Evolutionary conservation across 371 early-diverging fungal species (phyloP).

Genomic region (Syncephalastrum sp.): DNA sequence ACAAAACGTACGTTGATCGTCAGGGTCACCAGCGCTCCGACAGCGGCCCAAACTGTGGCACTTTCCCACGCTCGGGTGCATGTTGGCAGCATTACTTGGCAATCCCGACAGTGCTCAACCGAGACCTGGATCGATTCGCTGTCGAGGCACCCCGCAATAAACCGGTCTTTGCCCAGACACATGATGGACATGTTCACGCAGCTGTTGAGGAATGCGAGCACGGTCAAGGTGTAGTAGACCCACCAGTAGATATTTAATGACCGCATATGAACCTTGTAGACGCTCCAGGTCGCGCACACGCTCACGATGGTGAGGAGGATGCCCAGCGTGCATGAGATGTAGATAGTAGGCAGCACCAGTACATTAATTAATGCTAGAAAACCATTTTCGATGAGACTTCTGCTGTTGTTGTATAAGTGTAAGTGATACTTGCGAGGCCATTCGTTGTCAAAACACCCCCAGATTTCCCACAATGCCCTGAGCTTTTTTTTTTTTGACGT

Average conservation of each 20-base stretch:
- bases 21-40: constrained; percentile 16
- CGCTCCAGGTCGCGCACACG: constrained; percentile 21
- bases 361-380: constrained; percentile 15
- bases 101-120: constrained; percentile 1
- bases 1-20: constrained; percentile 21
- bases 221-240: constrained; percentile 25
- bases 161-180: constrained; percentile 21
- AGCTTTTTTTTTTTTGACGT: constrained; percentile 9
- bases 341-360: constrained; percentile 21
- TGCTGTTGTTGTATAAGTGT: background rate
- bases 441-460: constrained; percentile 24
- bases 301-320: constrained; percentile 17
- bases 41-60: constrained; percentile 17
- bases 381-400: background rate
- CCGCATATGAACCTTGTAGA: constrained; percentile 19
- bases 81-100: constrained; percentile 2
- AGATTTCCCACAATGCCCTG: constrained; percentile 25
- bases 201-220: constrained; percentile 23
- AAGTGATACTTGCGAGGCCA: constrained; percentile 17
- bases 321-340: constrained; percentile 21
- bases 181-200: constrained; percentile 19
- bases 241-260: constrained; percentile 28
- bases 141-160: constrained; percentile 17
- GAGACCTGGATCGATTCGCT: constrained; percentile 2
- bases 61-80: constrained; percentile 20